A percentile compares a stretch with the other conserved stretches of the same genome.
Conservation (phyloP, 2,329 filamentous ascomycete species). For the Teratosphaeriaceae sp. region DNA sequence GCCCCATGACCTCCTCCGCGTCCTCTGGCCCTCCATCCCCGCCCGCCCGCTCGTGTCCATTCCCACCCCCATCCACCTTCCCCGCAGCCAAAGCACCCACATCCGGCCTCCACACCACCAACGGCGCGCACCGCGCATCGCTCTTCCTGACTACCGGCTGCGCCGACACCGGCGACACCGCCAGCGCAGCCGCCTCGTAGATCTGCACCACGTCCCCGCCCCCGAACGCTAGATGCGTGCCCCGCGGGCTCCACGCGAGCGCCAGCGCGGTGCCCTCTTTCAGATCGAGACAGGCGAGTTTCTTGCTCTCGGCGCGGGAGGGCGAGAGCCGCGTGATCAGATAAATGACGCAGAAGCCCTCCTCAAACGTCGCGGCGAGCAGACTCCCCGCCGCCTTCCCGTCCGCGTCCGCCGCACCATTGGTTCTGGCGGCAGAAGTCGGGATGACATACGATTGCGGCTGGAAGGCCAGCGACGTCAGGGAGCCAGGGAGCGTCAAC, state of each 20-base stretch:
- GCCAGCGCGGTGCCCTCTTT: conserved; percentile 30
- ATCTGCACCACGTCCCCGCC: conserved; percentile 38
- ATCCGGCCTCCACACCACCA: conserved; percentile 24
- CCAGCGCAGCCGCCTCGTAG: conserved; percentile 30
- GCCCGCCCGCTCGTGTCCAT: too few species aligned
- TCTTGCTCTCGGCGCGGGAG: conserved; percentile 7
- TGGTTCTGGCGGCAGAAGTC: too few species aligned
- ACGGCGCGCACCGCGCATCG: conserved; percentile 10
- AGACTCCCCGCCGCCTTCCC: background rate
- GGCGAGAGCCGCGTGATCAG: conserved; percentile 18
- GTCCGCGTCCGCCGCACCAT: background rate
- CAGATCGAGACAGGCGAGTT: conserved; percentile 17
- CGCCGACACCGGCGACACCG: too few species aligned
- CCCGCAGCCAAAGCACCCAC: conserved; percentile 8
- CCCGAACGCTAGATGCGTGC: conserved; percentile 37
- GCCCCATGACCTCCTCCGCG: conserved; percentile 9
- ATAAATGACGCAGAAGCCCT: conserved; percentile 37
- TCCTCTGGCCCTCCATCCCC: conserved; percentile 4
- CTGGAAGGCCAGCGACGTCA: conserved; percentile 38
- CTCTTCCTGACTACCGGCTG: too few species aligned
- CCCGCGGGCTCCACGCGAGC: conserved; percentile 40
- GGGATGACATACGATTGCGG: conserved; percentile 9
- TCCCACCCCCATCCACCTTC: too few species aligned
- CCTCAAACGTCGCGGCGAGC: conserved; percentile 36
- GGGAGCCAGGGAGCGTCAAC: conserved; percentile 19